Evolutionary conservation across 345 rosid species (phyloP).

Genomic region (Citropsis articulata): DNA sequence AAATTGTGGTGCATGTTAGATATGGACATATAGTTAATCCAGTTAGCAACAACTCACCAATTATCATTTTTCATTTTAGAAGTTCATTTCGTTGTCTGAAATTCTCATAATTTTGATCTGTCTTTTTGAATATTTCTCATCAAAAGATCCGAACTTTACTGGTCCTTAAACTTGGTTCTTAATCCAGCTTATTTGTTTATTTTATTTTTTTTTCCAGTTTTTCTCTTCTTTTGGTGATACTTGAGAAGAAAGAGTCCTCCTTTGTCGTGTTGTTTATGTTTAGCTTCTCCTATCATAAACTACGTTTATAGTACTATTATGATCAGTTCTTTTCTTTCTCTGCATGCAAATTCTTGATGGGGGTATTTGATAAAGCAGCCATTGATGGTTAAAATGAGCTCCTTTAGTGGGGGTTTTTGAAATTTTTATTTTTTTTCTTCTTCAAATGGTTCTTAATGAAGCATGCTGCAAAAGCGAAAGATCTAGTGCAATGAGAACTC

Average conservation of each 20-base stretch:
- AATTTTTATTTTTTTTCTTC: not conserved
- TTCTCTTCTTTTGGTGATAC: not conserved
- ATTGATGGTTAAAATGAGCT: slow-evolving; percentile 29
- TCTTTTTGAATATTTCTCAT: not conserved
- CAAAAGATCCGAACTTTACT: slow-evolving; percentile 13
- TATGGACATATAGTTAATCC: not conserved
- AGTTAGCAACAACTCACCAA: not conserved
- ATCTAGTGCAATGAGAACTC: slow-evolving; percentile 38
- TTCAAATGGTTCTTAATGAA: slow-evolving; percentile 11
- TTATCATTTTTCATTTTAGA: not conserved
- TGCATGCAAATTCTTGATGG: slow-evolving; percentile 28
- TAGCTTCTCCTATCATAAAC: not conserved
- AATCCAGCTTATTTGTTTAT: not conserved
- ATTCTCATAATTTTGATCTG: not conserved
- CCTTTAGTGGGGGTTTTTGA: not conserved
- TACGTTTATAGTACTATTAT: not conserved
- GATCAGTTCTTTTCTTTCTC: not conserved
- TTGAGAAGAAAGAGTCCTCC: not conserved
- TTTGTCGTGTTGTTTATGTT: not conserved
- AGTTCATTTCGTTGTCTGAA: not conserved
- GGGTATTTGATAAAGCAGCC: slow-evolving; percentile 21
- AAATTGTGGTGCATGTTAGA: not conserved
- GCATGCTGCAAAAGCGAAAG: slow-evolving; percentile 8
- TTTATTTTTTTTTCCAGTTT: no score
- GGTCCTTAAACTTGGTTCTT: slow-evolving; percentile 1